A percentile compares a stretch with the other conserved stretches of the same genome.
Evolutionary conservation across 306 rosid genomes (phyloP).

Genomic region (Corylus heterophylla): DNA sequence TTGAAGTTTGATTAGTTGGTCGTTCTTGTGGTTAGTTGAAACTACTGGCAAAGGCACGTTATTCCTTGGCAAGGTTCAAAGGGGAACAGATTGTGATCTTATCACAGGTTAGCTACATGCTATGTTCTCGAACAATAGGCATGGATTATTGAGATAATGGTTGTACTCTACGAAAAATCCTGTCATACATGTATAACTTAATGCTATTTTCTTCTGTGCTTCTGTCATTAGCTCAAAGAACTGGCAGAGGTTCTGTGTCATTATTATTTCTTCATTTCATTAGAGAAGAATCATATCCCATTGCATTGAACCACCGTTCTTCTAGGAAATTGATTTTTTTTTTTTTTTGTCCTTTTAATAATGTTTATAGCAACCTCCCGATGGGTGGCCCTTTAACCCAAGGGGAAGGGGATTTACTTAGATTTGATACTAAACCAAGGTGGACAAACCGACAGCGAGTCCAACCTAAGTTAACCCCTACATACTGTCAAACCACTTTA

Average conservation of each 20-base stretch:
- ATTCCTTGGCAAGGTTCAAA: conserved; percentile 79
- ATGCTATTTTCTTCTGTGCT: not conserved
- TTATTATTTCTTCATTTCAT: not conserved
- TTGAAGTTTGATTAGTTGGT: conserved; percentile 14
- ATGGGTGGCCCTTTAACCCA: not conserved
- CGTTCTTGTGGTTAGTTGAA: conserved; percentile 57
- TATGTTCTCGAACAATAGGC: conserved; percentile 23
- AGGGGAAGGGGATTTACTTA: not conserved
- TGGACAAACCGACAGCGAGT: not conserved
- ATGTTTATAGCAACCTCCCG: not conserved
- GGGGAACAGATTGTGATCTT: conserved; percentile 93
- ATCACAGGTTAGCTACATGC: conserved; percentile 72
- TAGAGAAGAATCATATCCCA: not conserved
- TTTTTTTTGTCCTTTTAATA: not conserved
- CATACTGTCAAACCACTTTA: not conserved
- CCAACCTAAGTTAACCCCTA: not conserved
- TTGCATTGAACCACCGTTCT: not conserved
- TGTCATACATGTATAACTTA: no score
- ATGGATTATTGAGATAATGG: not conserved
- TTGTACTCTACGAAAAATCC: not conserved
- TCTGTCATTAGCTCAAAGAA: not conserved
- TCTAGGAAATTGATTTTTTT: not conserved
- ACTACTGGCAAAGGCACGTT: conserved; percentile 86
- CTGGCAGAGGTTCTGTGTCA: not conserved
- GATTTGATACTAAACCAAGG: not conserved